These are phyloP conservation scores for Hyphopichia khmerensis DNA, from an alignment of 1,139 yeast species.

Conservation along the genomic window DNA sequence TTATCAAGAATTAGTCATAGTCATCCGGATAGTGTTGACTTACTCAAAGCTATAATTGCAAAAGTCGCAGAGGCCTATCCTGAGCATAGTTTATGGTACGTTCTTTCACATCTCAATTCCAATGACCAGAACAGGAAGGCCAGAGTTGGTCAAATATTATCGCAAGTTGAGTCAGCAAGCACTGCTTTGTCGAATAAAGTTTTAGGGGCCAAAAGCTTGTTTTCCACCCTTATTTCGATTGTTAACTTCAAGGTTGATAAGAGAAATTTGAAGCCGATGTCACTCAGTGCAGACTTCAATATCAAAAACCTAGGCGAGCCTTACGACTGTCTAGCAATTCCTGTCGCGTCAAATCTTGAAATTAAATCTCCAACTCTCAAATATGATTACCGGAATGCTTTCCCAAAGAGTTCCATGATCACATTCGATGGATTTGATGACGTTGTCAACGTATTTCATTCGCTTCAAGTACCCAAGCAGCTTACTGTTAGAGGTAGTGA, in stretches of 20 bases:
- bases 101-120: slow-evolving; percentile 72
- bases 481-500: slow-evolving; percentile 77
- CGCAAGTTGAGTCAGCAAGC: slow-evolving; percentile 12
- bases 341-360: slow-evolving; percentile 73
- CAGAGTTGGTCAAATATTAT: slow-evolving; percentile 42
- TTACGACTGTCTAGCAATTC: slow-evolving; percentile 69
- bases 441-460: slow-evolving; percentile 65
- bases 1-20: slow-evolving; percentile 75
- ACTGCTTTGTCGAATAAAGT: slow-evolving; percentile 11
- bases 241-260: slow-evolving; percentile 37
- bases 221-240: slow-evolving; percentile 33
- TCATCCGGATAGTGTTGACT: slow-evolving; percentile 54
- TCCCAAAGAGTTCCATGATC: slow-evolving; percentile 51
- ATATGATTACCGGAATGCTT: slow-evolving; percentile 42
- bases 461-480: slow-evolving; percentile 86
- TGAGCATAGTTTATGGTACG: slow-evolving; percentile 80
- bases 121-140: slow-evolving; percentile 55
- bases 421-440: slow-evolving; percentile 62
- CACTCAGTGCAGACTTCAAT: slow-evolving; percentile 41
- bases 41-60: slow-evolving; percentile 57
- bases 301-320: slow-evolving; percentile 54
- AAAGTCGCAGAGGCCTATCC: slow-evolving; percentile 68
- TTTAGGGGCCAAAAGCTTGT: slow-evolving; percentile 31
- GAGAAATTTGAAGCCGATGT: slow-evolving; percentile 29
- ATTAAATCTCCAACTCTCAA: slow-evolving; percentile 54